Base-by-base conservation (phyloP, 176 grass and related monocot genomes). In the Musa acuminata region DNA sequence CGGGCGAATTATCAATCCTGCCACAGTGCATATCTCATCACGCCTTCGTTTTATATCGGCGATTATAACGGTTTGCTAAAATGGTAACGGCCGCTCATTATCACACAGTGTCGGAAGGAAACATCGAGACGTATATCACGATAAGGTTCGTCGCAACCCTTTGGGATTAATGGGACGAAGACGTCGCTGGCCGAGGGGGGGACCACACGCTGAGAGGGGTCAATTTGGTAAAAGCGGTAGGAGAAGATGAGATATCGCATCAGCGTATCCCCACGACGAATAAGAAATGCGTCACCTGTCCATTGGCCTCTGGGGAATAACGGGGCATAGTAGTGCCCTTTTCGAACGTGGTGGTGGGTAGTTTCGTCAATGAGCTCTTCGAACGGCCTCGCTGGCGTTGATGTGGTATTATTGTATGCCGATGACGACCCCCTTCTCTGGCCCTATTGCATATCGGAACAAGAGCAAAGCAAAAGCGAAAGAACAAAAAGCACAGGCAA, bases 401-500 rank as follows among this genome's bases (percentile, higher is more conserved):
- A 2, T 6, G 13, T 23, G 2, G 66, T 49, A 19, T 69, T 69
- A 49, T 69, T 49, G 29, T 35, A 35, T 35, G 2, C 29, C 3
- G 29, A 35, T 2, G 29, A 49, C 66, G 67, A 8, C 17, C 26
- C 24, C 27, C 24, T 11, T 7, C 24, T 67, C 3, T 67, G 8
- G 17, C 8, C 21, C 67, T 21, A 9, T 50, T 51, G 16, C 13
- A 50, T n/a, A 51, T 70, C 67, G 67, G 21, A 70, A 50, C 67
- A 13, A 50, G 35, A 69, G 67, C 35, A 70, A 70, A 70, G 67
- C 67, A 70, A 70, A 70, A 50, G 67, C 43, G 26, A 26, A 25
- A 26, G 26, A 65, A 10, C 24, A 65, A 65, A 65, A 21, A 65
- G 23, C 62, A 65, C 62, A 65, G 62, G 23, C 24, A 65, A 13